Evolutionary conservation across 1,284 basidiomycete genomes (phyloP), one percentile per base, ranked within the genome.

Genomic region (Bjerkandera adusta): DNA sequence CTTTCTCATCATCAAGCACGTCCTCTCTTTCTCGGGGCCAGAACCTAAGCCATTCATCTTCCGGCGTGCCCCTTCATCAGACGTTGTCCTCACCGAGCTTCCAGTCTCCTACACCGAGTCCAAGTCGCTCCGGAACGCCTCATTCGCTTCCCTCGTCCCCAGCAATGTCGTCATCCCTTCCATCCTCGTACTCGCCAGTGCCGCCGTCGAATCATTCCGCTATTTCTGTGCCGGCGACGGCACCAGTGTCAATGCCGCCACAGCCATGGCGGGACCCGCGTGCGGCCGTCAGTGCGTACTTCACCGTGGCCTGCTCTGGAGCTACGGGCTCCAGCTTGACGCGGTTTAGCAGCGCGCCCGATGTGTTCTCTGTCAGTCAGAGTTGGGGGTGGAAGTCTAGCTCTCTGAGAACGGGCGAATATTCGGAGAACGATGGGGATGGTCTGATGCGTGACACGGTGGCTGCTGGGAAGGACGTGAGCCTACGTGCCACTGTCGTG

Each of bases 321-420:
- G 83, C 86, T 10, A 83, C 89, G 5, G 92, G 94, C 5, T 83
- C 85, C 3, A 85, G 85, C 18, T 73, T 93, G 57, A 93, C 91
- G 36, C 77, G 84, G 37, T 97, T 97, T 62, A 79, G 82, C 48
- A 92, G 89, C 50, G 81, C 85, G 1, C 94, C 93, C 1, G 93
- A 97, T 62, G 76, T 80, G 38, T 97, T 97, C 61, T 76, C 83
- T 18, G 75, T 93, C 37, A 78, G 78, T 52, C 83, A 86, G 68
- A 87, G 86, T 58, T 89, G 85, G 86, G 85, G 86, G 1, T 89
- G 86, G 85, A 89, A 88, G 68, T 80, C 79, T 51, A 82, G 82
- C 60, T 80, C 80, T 26, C 58, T 84, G 56, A 66, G 75, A 56
- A 77, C 73, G 44, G 83, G 81, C 56, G 79, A 79, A 58, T 77